Evolutionary conservation across 2,329 filamentous ascomycete genomes (phyloP), one percentile per base, ranked within the genome.

Genomic region (Didymella segeticola): DNA sequence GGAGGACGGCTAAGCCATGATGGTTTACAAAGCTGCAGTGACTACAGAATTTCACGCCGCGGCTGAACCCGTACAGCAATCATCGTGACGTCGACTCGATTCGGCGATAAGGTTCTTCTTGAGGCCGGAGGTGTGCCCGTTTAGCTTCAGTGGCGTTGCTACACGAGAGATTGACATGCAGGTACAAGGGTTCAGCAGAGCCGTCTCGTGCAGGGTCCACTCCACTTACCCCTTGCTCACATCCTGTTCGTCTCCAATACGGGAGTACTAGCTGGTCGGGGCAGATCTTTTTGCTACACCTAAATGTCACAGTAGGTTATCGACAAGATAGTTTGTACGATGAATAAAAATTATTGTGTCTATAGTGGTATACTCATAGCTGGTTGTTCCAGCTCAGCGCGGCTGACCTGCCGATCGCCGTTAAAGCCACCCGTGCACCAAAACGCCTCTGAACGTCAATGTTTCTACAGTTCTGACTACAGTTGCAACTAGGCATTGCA

Each of bases 401-500:
- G 51, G 42, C 45, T 39, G 12, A 39, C 36, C 23, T 45, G 51
- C 47, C 51, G 45, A 49, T 54, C 53, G 47, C 53, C 53, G 47
- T 50, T 50, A 6, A 56, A 51, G 53, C 53, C 53, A 50, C 53
- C 53, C 47, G 53, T 29, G 42, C 53, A 47, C 47, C 46, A 47
- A 51, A 56, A 56, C 53, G 47, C 53, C 53, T 42, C 33, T 50
- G n/a, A 31, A 42, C 30, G 14, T 37, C 41, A 37, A 36, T 5
- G 31, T 43, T 23, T 37, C 12, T n/a, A 3, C 23, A 10, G 22
- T 14, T 15, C 20, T 37, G 34, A 17, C 11, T 43, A 15, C 17
- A 43, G 23, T 39, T 27, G 17, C 31, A 15, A 22, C 27, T 45
- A 56, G 31, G 57, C 58, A 45, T 67, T 70, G 62, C 78, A 81